Percentiles rank a stretch among this genome's conserved stretches.
These are phyloP conservation scores for Phaffomyces opuntiae DNA, from an alignment of 805 yeast species.

Conservation along the genomic window DNA sequence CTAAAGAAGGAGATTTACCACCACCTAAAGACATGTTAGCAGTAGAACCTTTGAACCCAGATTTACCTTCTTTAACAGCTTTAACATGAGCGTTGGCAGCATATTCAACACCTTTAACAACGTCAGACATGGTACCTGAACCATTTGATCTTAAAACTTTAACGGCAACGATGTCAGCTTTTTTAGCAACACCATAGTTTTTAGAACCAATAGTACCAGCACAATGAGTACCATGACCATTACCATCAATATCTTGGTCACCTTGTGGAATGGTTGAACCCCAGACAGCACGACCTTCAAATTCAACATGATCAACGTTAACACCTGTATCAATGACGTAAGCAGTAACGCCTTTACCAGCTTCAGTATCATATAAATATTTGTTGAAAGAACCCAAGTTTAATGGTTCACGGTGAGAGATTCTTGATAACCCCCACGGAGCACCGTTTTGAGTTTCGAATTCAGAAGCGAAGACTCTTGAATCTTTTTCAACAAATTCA, in stretches of 20 bases:
- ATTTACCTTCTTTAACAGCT: conserved; percentile 42
- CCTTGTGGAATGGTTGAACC: conserved; percentile 74
- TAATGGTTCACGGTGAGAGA: conserved; percentile 72
- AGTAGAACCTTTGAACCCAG: conserved; percentile 76
- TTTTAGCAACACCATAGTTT: conserved; percentile 78
- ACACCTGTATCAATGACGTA: conserved; percentile 91
- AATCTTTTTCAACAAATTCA: conserved; percentile 68
- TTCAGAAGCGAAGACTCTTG: conserved; percentile 57
- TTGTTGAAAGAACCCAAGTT: conserved; percentile 65
- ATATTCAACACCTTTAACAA: conserved; percentile 76
- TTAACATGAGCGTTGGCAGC: conserved; percentile 68
- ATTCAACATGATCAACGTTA: conserved; percentile 66
- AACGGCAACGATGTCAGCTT: conserved; percentile 72
- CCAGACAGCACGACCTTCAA: conserved; percentile 80
- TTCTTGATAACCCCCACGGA: conserved; percentile 92
- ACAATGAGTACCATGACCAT: conserved; percentile 95
- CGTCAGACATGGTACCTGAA: conserved; percentile 78
- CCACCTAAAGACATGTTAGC: conserved; percentile 96
- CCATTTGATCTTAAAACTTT: conserved; percentile 80
- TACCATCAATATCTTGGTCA: conserved; percentile 69
- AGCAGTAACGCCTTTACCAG: conserved; percentile 79
- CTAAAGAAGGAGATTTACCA: conserved; percentile 82
- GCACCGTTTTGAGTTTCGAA: conserved; percentile 72
- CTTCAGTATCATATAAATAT: conserved; percentile 64
- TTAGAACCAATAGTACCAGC: conserved; percentile 91